A percentile compares a stretch with the other conserved stretches of the same genome.
These are phyloP conservation scores for Stemphylium vesicarium DNA, from an alignment of 2,329 filamentous ascomycete species.

Conservation along the genomic window DNA sequence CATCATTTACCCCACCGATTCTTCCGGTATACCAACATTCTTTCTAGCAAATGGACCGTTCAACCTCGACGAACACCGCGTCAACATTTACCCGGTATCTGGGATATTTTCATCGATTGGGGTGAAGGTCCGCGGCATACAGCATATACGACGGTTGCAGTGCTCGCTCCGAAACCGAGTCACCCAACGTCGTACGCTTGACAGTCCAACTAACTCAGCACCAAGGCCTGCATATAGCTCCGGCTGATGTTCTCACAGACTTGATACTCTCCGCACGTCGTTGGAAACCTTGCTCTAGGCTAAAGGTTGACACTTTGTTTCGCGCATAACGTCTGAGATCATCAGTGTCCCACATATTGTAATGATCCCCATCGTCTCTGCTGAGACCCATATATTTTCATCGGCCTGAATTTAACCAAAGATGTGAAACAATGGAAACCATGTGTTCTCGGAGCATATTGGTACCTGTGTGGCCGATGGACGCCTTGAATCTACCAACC, in stretches of 20 bases:
- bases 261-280: not conserved
- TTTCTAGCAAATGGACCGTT: not conserved
- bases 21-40: slow-evolving; percentile 1
- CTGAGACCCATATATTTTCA: not conserved
- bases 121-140: not conserved
- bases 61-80: slow-evolving; percentile 1
- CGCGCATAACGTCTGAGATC: not conserved
- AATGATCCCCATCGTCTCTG: not conserved
- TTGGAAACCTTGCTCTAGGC: not conserved
- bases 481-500: not conserved
- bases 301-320: not conserved
- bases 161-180: not conserved
- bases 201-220: not conserved
- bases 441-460: not conserved
- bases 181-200: not conserved
- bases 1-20: slow-evolving; percentile 8
- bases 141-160: not conserved
- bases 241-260: not conserved
- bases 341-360: not conserved
- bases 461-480: not conserved
- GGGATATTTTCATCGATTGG: not conserved
- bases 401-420: not conserved
- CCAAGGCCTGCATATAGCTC: not conserved
- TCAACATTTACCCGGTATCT: slow-evolving; percentile 11
- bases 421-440: slow-evolving; percentile 1